Conservation (phyloP, 768 basidiomycete species). For the Termitomyces titanicus region DNA sequence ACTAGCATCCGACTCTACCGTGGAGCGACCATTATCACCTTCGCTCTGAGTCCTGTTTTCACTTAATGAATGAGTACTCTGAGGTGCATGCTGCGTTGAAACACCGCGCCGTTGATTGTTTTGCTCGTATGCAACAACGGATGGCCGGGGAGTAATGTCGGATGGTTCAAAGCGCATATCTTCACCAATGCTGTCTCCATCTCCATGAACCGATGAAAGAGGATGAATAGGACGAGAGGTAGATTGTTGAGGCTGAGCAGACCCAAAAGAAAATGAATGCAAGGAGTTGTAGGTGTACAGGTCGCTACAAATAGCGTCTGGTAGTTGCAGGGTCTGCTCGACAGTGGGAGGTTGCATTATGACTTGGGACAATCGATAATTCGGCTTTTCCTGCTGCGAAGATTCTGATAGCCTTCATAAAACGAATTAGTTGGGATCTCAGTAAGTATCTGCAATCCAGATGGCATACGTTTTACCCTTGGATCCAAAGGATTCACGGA, state of each 20-base stretch:
- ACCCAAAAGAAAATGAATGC: constrained; percentile 45
- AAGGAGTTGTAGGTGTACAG: constrained; percentile 43
- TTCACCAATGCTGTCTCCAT: constrained; percentile 31
- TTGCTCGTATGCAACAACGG: constrained; percentile 32
- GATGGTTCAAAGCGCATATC: constrained; percentile 25
- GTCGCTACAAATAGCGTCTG: constrained; percentile 16
- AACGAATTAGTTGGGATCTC: neutral
- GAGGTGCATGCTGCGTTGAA: constrained; percentile 25
- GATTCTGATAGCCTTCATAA: constrained; percentile 11
- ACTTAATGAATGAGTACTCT: neutral
- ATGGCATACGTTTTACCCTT: constrained; percentile 9
- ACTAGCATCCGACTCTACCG: constrained; percentile 33
- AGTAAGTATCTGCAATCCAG: neutral
- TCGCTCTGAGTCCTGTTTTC: constrained; percentile 3
- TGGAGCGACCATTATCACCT: constrained; percentile 9
- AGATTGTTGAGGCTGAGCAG: constrained; percentile 29
- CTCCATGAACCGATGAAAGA: constrained; percentile 27
- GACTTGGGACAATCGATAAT: constrained; percentile 7
- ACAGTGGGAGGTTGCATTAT: neutral
- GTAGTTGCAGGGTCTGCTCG: constrained; percentile 4
- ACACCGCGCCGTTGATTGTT: constrained; percentile 23
- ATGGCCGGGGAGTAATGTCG: constrained; percentile 51
- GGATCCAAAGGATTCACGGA: neutral
- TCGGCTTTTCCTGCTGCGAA: constrained; percentile 7
- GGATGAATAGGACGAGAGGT: constrained; percentile 32